These are phyloP conservation scores for Neodidymelliopsis sp. DNA, from an alignment of 2,329 filamentous ascomycete genomes.

Conservation along the genomic window DNA sequence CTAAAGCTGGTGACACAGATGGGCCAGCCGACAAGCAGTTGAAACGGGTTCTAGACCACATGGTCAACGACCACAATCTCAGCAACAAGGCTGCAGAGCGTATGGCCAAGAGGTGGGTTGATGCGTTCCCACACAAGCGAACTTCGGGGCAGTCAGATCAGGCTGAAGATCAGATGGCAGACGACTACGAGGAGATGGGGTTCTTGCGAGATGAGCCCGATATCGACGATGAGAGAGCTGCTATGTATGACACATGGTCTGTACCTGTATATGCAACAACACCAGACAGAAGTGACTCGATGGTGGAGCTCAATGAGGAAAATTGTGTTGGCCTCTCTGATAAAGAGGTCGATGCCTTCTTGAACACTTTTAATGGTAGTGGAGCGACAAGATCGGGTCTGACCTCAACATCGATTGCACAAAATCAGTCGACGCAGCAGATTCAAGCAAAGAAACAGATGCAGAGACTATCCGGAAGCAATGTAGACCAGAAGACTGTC, in stretches of 20 bases:
- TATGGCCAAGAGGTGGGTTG: slow-evolving; percentile 34
- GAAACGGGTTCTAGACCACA: slow-evolving; percentile 30
- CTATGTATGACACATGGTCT: no score
- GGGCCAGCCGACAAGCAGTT: slow-evolving; percentile 20
- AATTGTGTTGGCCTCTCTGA: background rate
- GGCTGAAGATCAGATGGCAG: slow-evolving; percentile 24
- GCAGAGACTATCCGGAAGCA: no score
- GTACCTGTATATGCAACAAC: no score
- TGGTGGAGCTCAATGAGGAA: background rate
- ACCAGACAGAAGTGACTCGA: no score
- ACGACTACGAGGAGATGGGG: slow-evolving; percentile 27
- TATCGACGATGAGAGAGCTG: no score
- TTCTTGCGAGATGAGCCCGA: slow-evolving; percentile 17
- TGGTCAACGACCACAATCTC: slow-evolving; percentile 35
- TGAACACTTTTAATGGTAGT: background rate
- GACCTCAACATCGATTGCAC: no score
- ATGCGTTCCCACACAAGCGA: slow-evolving; percentile 21
- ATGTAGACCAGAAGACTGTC: no score
- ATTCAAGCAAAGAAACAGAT: background rate
- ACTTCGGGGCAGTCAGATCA: slow-evolving; percentile 21
- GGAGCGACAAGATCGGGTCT: no score
- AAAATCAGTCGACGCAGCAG: no score
- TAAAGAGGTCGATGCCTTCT: background rate
- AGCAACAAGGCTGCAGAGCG: slow-evolving; percentile 31
- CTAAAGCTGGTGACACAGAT: slow-evolving; percentile 6